These are phyloP conservation scores for Prunus dulcis DNA, from an alignment of 306 rosid species.

Conservation along the genomic window DNA sequence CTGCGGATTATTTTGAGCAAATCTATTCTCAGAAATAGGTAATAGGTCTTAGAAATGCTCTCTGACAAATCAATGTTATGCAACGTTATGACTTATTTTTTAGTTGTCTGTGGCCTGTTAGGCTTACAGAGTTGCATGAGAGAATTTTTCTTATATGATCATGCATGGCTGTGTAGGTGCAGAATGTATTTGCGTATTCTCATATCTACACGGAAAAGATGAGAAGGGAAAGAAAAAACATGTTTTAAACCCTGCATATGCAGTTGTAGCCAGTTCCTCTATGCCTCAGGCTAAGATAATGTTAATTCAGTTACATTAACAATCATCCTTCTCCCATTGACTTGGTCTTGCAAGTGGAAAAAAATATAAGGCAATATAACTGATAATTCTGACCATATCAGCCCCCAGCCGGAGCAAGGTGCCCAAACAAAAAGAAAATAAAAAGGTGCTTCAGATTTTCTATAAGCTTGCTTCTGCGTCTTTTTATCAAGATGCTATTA, in stretches of 20 bases:
- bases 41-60: constrained; percentile 5
- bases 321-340: neutral
- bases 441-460: too few species aligned
- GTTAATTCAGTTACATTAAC: neutral
- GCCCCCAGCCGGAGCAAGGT: neutral
- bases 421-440: neutral
- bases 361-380: neutral
- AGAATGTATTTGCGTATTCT: neutral
- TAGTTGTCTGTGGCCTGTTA: neutral
- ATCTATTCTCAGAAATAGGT: neutral
- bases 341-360: neutral
- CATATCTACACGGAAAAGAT: neutral
- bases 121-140: neutral
- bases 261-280: too few species aligned
- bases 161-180: neutral
- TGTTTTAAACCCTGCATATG: too few species aligned
- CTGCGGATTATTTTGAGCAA: neutral
- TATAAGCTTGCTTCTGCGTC: neutral
- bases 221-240: too few species aligned
- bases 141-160: neutral
- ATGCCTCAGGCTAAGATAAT: neutral
- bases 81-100: neutral
- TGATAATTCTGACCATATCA: neutral
- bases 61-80: neutral
- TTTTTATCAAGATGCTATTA: too few species aligned